These are phyloP conservation scores for Oryza rufipogon DNA, from an alignment of 176 grass and related monocot genomes.

Conservation along the genomic window DNA sequence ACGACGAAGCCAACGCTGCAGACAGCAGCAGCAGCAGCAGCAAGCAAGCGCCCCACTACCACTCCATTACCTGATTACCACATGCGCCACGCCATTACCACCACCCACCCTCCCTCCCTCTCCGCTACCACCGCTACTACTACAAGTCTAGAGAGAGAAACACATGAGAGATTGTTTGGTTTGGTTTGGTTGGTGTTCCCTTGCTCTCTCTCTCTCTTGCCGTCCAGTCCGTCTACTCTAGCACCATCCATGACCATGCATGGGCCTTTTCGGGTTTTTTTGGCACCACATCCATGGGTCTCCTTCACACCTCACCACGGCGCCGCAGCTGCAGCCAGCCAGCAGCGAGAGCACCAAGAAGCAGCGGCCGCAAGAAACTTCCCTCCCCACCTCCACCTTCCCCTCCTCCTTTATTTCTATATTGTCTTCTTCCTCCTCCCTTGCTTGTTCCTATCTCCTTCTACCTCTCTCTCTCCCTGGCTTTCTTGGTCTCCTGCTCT, in stretches of 20 bases:
- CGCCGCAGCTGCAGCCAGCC: constrained; percentile 18
- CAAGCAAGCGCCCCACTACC: neutral
- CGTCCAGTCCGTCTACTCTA: neutral
- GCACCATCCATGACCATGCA: neutral
- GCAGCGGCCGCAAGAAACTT: constrained; percentile 47
- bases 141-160: constrained; percentile 18
- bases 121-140: neutral
- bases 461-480: neutral
- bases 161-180: neutral
- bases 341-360: neutral
- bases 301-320: constrained; percentile 21
- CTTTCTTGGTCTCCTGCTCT: neutral
- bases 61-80: neutral
- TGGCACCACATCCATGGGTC: constrained; percentile 31
- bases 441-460: constrained; percentile 35
- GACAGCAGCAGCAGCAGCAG: neutral
- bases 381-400: constrained; percentile 34
- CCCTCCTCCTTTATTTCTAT: constrained; percentile 47
- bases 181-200: neutral
- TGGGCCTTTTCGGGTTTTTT: constrained; percentile 46
- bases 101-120: neutral
- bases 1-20: too few species aligned
- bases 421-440: constrained; percentile 30
- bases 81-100: neutral
- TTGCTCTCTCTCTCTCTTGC: too few species aligned